Percentiles rank a stretch among this genome's conserved stretches.
Conservation (phyloP, 805 yeast genomes). For the Wickerhamomyces subpelliculosus region DNA sequence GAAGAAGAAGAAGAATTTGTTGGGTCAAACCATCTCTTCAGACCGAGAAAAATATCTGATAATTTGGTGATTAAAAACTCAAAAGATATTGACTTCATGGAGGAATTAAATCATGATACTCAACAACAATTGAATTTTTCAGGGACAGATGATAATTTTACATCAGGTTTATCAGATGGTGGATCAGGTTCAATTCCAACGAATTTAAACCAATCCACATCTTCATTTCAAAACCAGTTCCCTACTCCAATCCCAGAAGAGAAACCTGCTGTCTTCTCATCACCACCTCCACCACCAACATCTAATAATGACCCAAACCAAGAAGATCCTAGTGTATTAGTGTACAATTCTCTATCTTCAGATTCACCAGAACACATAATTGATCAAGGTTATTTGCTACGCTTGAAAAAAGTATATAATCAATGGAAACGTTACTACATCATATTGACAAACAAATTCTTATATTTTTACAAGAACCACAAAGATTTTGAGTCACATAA, state of each 20-base stretch:
- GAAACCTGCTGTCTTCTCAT: too few relatives aligned
- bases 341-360: constrained; percentile 16
- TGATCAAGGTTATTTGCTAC: constrained; percentile 33
- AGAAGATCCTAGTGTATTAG: background rate
- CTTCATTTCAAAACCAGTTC: too few relatives aligned
- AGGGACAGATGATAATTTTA: constrained; percentile 21
- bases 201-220: constrained; percentile 3
- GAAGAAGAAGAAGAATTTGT: constrained; percentile 1
- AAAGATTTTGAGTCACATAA: constrained; percentile 12
- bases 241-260: too few relatives aligned
- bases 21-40: background rate
- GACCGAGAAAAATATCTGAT: constrained; percentile 1
- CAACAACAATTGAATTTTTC: constrained; percentile 9
- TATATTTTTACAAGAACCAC: constrained; percentile 33
- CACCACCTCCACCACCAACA: constrained; percentile 5
- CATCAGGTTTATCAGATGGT: constrained; percentile 10
- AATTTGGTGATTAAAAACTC: background rate
- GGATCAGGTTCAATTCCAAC: constrained; percentile 4
- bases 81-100: too few relatives aligned
- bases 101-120: constrained; percentile 3
- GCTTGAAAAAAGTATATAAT: constrained; percentile 35
- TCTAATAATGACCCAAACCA: background rate
- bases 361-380: constrained; percentile 28
- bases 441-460: constrained; percentile 32
- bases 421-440: constrained; percentile 43